Evolutionary conservation across 768 basidiomycete genomes (phyloP), one percentile per base, ranked within the genome.

Genomic region (button mushroom (Agaricus bisporus)): DNA sequence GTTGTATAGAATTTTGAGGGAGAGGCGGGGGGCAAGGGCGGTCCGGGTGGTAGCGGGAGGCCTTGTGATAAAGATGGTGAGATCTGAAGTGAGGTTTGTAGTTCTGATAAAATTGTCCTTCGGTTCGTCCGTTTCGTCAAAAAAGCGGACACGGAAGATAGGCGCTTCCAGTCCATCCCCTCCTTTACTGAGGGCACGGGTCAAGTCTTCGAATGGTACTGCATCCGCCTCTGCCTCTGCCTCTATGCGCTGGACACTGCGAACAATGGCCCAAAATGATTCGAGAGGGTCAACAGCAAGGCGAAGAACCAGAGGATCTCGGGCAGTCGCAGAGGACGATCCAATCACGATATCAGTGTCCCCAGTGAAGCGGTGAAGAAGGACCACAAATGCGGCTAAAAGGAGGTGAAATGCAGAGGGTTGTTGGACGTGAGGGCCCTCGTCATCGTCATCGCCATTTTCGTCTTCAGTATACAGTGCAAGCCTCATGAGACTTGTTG

Each of bases 101-200:
- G 83, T 82, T 22, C 80, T 77, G 55, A 95, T 82, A 62, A 91
- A 94, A 54, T 78, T 78, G 53, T 84, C 86, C 45, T 76, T 84
- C 39, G 77, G 81, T 36, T 81, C 70, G 59, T 91, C 90, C 1
- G 86, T 94, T 66, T 89, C 90, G 63, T 98, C 94, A 66, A 97
- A 93, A 76, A 98, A 97, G n/a, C 94, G 85, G 39, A 97, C 93
- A 48, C 94, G 82, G 72, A 97, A 98, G 25, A 98, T 75, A 4
- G 88, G 88, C 18, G 75, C 78, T 37, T 81, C 79, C 11, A 75
- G 60, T 10, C 73, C 68, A 32, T 85, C 86, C 59, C 81, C 85
- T 61, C 76, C 79, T 61, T 80, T 81, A 51, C 76, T 78, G 48
- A 97, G 71, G 8, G 83, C 86, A 43, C 76, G 77, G 15, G 86